A percentile compares a stretch with the other conserved stretches of the same genome.
These are phyloP conservation scores for Saccharomycopsis phalli DNA, from an alignment of 1,139 yeast species.

Conservation along the genomic window DNA sequence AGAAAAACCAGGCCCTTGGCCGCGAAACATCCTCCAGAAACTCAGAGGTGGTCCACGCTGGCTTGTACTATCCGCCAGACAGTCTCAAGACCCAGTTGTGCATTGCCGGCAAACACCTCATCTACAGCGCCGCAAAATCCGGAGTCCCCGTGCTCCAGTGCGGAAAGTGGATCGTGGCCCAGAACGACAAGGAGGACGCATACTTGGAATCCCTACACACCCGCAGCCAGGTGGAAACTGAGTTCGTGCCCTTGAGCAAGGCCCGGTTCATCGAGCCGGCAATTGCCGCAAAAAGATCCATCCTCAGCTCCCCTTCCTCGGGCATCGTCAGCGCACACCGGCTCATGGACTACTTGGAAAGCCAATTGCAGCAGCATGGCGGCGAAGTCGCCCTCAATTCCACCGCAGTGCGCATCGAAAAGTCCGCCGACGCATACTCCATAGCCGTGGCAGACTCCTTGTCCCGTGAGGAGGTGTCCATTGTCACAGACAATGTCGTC, in stretches of 20 bases:
- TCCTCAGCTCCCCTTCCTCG: slow-evolving; percentile 71
- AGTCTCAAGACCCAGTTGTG: slow-evolving; percentile 64
- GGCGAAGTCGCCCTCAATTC: slow-evolving; percentile 62
- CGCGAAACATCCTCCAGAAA: slow-evolving; percentile 79
- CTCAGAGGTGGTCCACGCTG: slow-evolving; percentile 91
- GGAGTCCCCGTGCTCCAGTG: slow-evolving; percentile 53
- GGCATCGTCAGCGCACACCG: slow-evolving; percentile 84
- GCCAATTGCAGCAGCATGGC: slow-evolving; percentile 40
- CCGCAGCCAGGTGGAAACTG: slow-evolving; percentile 46
- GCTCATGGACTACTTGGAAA: slow-evolving; percentile 49
- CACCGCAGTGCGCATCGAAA: slow-evolving; percentile 39
- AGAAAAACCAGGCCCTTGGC: slow-evolving; percentile 57
- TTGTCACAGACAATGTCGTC: slow-evolving; percentile 47
- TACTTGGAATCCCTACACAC: slow-evolving; percentile 45
- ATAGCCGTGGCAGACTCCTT: slow-evolving; percentile 26
- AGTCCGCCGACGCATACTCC: slow-evolving; percentile 26
- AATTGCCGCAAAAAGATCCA: slow-evolving; percentile 53
- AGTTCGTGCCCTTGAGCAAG: slow-evolving; percentile 37
- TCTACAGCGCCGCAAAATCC: slow-evolving; percentile 44
- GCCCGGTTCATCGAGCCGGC: slow-evolving; percentile 52
- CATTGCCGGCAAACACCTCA: slow-evolving; percentile 59
- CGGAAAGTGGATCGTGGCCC: slow-evolving; percentile 90
- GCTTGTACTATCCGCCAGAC: slow-evolving; percentile 66
- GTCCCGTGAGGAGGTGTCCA: slow-evolving; percentile 31
- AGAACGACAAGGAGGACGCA: slow-evolving; percentile 51